Percentiles rank a stretch among this genome's conserved stretches.
These are phyloP conservation scores for Cairneyella variabilis DNA, from an alignment of 495 filamentous ascomycete genomes.

Conservation along the genomic window DNA sequence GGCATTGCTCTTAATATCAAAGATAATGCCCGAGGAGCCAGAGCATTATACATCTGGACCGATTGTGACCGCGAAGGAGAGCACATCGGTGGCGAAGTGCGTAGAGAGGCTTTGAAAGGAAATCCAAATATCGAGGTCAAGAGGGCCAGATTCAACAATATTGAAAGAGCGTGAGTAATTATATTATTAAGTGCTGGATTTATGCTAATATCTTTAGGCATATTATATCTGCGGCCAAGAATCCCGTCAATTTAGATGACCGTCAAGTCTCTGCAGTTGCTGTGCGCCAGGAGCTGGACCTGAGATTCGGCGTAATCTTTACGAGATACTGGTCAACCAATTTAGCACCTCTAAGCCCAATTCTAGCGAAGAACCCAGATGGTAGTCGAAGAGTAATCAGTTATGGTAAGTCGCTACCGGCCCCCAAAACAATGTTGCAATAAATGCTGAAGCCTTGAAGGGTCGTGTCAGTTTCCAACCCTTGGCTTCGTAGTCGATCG, in stretches of 20 bases:
- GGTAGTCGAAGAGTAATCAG: constrained; percentile 62
- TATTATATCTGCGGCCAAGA: constrained; percentile 76
- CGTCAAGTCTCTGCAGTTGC: constrained; percentile 83
- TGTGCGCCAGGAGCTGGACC: constrained; percentile 86
- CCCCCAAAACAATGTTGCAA: neutral
- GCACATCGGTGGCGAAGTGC: constrained; percentile 92
- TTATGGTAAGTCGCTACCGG: constrained; percentile 62
- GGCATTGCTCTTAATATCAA: constrained; percentile 83
- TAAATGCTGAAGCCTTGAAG: constrained; percentile 35
- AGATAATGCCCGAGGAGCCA: constrained; percentile 62
- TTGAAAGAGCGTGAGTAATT: constrained; percentile 74
- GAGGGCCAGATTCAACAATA: constrained; percentile 90
- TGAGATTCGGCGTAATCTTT: constrained; percentile 87
- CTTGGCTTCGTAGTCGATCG: constrained; percentile 95
- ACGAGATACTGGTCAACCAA: constrained; percentile 82
- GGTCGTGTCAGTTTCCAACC: constrained; percentile 95
- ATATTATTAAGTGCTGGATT: constrained; percentile 2
- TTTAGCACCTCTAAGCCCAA: constrained; percentile 61
- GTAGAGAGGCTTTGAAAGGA: constrained; percentile 68
- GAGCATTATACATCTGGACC: constrained; percentile 90
- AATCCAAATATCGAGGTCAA: constrained; percentile 76
- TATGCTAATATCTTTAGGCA: constrained; percentile 52
- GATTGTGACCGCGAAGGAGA: constrained; percentile 98
- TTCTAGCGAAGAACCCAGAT: constrained; percentile 31
- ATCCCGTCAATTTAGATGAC: constrained; percentile 76